Evolutionary conservation across 108 stramenopile genomes (phyloP).

Genomic region (Pseudonitzschia pungens): DNA sequence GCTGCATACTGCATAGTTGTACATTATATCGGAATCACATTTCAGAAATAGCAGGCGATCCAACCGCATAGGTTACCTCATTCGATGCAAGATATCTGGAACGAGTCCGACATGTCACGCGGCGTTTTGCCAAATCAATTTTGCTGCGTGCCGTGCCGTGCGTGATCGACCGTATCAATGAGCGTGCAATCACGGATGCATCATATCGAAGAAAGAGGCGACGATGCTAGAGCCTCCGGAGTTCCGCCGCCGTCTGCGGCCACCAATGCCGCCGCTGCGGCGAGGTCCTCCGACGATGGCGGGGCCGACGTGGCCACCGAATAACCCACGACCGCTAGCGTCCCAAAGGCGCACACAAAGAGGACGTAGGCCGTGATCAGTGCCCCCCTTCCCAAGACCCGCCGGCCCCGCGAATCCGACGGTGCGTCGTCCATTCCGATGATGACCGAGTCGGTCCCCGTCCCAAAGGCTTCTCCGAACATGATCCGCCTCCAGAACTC

Average conservation of each 20-base stretch:
- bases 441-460: slow-evolving; percentile 69
- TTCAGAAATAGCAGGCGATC: too few relatives aligned
- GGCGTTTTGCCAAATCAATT: too few relatives aligned
- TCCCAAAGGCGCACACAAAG: slow-evolving; percentile 65
- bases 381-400: slow-evolving; percentile 65
- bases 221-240: too few relatives aligned
- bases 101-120: too few relatives aligned
- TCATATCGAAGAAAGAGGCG: too few relatives aligned
- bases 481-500: slow-evolving; percentile 90
- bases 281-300: slow-evolving; percentile 5
- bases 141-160: too few relatives aligned
- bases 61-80: too few relatives aligned
- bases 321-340: slow-evolving; percentile 59
- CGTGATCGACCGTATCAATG: too few relatives aligned
- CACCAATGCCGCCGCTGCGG: neutral
- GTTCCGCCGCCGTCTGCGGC: neutral
- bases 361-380: slow-evolving; percentile 71
- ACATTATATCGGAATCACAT: too few relatives aligned
- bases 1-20: too few relatives aligned
- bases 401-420: slow-evolving; percentile 54
- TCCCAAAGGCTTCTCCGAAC: slow-evolving; percentile 80
- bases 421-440: slow-evolving; percentile 73
- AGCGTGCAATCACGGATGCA: too few relatives aligned
- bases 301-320: slow-evolving; percentile 51
- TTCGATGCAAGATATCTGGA: too few relatives aligned